A percentile compares a stretch with the other conserved stretches of the same genome.
phyloP scores from a whole-genome alignment of 2,329 filamentous ascomycete genomes.

The Alternaria arbusti region DNA sequence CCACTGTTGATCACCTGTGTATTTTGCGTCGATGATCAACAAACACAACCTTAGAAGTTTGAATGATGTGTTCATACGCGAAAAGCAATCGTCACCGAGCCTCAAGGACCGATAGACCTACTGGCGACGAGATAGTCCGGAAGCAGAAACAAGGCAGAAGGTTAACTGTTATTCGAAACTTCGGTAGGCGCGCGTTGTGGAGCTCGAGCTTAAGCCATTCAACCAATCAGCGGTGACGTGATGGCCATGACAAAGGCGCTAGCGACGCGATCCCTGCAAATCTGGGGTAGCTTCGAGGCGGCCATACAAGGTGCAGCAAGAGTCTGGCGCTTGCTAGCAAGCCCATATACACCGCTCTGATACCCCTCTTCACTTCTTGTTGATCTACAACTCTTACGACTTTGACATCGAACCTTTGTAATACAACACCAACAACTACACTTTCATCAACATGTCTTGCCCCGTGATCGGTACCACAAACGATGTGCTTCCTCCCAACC shows the following conservation, averaged over 20 bases:
- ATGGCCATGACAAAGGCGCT: slow-evolving; percentile 22
- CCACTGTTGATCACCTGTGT: too few species aligned
- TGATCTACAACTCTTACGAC: not conserved
- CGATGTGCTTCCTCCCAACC: slow-evolving; percentile 53
- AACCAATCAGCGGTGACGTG: slow-evolving; percentile 14
- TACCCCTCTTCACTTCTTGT: slow-evolving; percentile 1
- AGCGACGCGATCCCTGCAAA: slow-evolving; percentile 15
- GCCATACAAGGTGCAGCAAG: slow-evolving; percentile 3
- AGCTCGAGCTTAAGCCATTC: not conserved
- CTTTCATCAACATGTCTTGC: slow-evolving; percentile 30
- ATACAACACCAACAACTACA: not conserved
- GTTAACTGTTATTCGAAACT: not conserved
- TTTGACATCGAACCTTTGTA: not conserved
- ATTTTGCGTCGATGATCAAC: too few species aligned
- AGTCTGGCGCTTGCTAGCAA: not conserved
- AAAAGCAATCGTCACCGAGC: too few species aligned
- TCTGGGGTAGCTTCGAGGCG: slow-evolving; percentile 24
- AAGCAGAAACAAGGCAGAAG: not conserved
- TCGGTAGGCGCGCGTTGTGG: not conserved
- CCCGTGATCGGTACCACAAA: slow-evolving; percentile 53
- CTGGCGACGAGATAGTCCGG: too few species aligned
- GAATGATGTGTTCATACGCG: not conserved
- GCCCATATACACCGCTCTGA: slow-evolving; percentile 1
- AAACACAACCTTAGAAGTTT: too few species aligned
- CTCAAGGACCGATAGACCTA: too few species aligned